phyloP scores from a whole-genome alignment of 768 basidiomycete species.

The Lentinula sp. region DNA sequence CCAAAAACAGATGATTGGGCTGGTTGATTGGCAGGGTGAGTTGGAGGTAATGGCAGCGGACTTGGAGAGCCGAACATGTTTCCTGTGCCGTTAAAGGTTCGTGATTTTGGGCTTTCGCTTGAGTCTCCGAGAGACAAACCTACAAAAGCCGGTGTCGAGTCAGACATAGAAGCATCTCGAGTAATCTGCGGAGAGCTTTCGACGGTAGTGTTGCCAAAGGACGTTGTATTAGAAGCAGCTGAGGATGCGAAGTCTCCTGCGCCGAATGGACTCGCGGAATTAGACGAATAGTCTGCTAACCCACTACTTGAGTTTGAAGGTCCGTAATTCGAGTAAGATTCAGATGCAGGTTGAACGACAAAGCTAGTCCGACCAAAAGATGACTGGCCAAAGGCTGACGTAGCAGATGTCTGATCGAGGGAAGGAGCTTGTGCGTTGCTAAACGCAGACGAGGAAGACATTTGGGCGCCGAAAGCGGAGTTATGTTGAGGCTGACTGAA shows the following conservation, averaged over 20 bases:
- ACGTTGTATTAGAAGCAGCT: slow-evolving; percentile 3
- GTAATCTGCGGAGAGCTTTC: slow-evolving; percentile 26
- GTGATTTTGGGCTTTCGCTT: slow-evolving; percentile 15
- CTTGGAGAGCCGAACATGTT: slow-evolving; percentile 25
- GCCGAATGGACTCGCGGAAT: slow-evolving; percentile 8
- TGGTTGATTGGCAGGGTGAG: slow-evolving; percentile 17
- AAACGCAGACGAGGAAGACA: slow-evolving; percentile 17
- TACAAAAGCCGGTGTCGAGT: slow-evolving; percentile 29
- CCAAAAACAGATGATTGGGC: slow-evolving; percentile 11
- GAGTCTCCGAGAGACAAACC: slow-evolving; percentile 28
- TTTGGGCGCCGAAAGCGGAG: slow-evolving; percentile 15
- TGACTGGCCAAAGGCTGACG: slow-evolving; percentile 19
- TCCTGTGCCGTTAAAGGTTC: slow-evolving; percentile 15
- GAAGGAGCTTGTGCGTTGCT: slow-evolving; percentile 16
- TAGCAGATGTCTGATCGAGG: slow-evolving; percentile 9
- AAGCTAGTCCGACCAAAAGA: slow-evolving; percentile 26
- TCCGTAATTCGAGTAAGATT: slow-evolving; percentile 1
- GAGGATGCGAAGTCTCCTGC: slow-evolving; percentile 15
- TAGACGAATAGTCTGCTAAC: slow-evolving; percentile 20
- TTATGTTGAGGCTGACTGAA: slow-evolving; percentile 24
- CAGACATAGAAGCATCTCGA: slow-evolving; percentile 42
- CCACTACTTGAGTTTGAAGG: slow-evolving; percentile 11
- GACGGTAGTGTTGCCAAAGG: slow-evolving; percentile 10
- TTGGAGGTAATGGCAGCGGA: slow-evolving; percentile 16
- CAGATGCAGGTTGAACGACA: slow-evolving; percentile 16